Percentiles rank a stretch among this genome's conserved stretches.
Evolutionary conservation across 805 yeast genomes (phyloP).

Genomic region (Ogataea siamensis): DNA sequence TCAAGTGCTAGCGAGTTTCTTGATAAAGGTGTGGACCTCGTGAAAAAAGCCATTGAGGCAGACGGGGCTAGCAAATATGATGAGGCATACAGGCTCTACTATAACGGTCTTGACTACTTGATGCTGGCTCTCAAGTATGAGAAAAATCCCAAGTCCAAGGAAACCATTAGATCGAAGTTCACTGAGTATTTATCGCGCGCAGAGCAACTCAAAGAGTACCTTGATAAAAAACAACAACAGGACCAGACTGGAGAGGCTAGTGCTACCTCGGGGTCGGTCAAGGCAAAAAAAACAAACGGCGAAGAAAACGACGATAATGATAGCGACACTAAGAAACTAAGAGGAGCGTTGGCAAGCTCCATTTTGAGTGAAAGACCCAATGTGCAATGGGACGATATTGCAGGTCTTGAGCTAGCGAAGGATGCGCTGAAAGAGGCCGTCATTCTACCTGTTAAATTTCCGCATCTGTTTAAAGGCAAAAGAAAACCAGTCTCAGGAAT

Average conservation of each 20-base stretch:
- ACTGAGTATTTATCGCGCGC: slow-evolving; percentile 91
- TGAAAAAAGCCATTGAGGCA: slow-evolving; percentile 92
- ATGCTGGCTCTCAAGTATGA: slow-evolving; percentile 96
- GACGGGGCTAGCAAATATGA: slow-evolving; percentile 87
- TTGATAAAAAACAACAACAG: slow-evolving; percentile 57
- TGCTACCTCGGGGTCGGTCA: slow-evolving; percentile 56
- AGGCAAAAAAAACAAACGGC: slow-evolving; percentile 45
- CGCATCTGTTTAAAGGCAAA: slow-evolving; percentile 92
- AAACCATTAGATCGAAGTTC: slow-evolving; percentile 81
- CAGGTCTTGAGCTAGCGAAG: slow-evolving; percentile 92
- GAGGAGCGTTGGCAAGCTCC: slow-evolving; percentile 91
- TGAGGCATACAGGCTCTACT: slow-evolving; percentile 91
- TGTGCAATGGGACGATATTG: slow-evolving; percentile 92
- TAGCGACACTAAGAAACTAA: slow-evolving; percentile 80
- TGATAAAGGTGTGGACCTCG: slow-evolving; percentile 91
- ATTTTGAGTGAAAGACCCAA: slow-evolving; percentile 90
- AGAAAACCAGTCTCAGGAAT: slow-evolving; percentile 93
- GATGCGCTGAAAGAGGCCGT: slow-evolving; percentile 98
- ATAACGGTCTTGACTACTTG: slow-evolving; percentile 88
- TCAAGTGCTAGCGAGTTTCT: slow-evolving; percentile 60
- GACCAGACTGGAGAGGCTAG: slow-evolving; percentile 50
- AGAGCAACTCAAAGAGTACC: slow-evolving; percentile 86
- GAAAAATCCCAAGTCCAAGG: slow-evolving; percentile 86
- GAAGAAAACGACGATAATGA: slow-evolving; percentile 63
- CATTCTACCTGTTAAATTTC: slow-evolving; percentile 92